phyloP scores from a whole-genome alignment of 2,329 filamentous ascomycete genomes.

The Beauveria sp. region DNA sequence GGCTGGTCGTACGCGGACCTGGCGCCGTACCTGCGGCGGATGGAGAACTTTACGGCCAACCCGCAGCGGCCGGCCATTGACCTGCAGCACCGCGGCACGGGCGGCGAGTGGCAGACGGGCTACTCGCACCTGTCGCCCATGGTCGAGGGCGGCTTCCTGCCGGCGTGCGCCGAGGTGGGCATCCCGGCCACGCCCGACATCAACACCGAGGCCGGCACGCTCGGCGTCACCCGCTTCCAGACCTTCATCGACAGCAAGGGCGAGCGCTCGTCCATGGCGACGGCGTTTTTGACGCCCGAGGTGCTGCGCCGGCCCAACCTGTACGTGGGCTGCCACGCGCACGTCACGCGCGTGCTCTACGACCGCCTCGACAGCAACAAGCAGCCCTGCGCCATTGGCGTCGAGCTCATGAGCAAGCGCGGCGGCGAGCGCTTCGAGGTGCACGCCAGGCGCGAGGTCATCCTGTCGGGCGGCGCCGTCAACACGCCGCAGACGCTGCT shows the following conservation, averaged over 20 bases:
- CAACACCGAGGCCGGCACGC: slow-evolving; percentile 13
- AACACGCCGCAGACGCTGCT: slow-evolving; percentile 38
- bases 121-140: slow-evolving; percentile 14
- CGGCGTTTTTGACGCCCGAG: slow-evolving; percentile 13
- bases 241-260: slow-evolving; percentile 16
- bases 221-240: slow-evolving; percentile 15
- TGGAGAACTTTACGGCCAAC: slow-evolving; percentile 17
- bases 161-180: slow-evolving; percentile 13
- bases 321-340: slow-evolving; percentile 14
- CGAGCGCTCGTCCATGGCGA: slow-evolving; percentile 16
- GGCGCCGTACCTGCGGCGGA: slow-evolving; percentile 15
- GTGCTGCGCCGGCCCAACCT: slow-evolving; percentile 15
- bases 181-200: slow-evolving; percentile 13
- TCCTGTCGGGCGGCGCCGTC: slow-evolving; percentile 37
- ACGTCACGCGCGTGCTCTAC: slow-evolving; percentile 14
- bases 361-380: slow-evolving; percentile 9
- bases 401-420: slow-evolving; percentile 12
- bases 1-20: slow-evolving; percentile 17
- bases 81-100: slow-evolving; percentile 9
- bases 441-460: slow-evolving; percentile 34
- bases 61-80: slow-evolving; percentile 13
- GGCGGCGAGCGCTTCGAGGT: slow-evolving; percentile 16
- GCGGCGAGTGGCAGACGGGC: slow-evolving; percentile 15
- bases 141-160: slow-evolving; percentile 14
- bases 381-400: slow-evolving; percentile 13